Evolutionary conservation across 2,329 filamentous ascomycete genomes (phyloP).

Genomic region (Fusarium nodosum): DNA sequence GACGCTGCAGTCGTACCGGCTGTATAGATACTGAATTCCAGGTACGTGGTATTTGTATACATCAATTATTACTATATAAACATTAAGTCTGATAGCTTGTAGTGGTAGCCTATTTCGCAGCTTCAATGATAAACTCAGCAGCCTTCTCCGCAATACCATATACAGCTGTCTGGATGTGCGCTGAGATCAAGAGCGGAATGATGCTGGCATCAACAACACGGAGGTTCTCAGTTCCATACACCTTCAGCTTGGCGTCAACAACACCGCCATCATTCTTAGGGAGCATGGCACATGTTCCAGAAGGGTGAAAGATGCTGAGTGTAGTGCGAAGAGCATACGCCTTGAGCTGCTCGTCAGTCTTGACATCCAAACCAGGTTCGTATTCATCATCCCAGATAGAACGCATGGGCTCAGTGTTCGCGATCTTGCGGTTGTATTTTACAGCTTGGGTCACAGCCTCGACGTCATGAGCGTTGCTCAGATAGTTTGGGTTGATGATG

Average conservation of each 20-base stretch:
- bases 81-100: neutral
- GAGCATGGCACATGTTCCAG: conserved; percentile 63
- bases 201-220: conserved; percentile 64
- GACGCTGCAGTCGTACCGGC: neutral
- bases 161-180: conserved; percentile 64
- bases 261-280: conserved; percentile 61
- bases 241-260: conserved; percentile 59
- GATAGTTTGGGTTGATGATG: conserved; percentile 45
- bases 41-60: too few species aligned
- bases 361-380: conserved; percentile 47
- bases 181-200: conserved; percentile 63
- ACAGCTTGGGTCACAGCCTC: conserved; percentile 52
- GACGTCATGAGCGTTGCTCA: conserved; percentile 49
- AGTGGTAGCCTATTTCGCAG: neutral
- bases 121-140: conserved; percentile 49
- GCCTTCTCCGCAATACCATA: conserved; percentile 67
- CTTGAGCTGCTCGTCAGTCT: conserved; percentile 38
- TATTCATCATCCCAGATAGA: conserved; percentile 53
- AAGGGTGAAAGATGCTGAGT: conserved; percentile 54
- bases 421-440: conserved; percentile 53
- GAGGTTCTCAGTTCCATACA: conserved; percentile 63
- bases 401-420: conserved; percentile 51
- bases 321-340: conserved; percentile 38
- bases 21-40: neutral
- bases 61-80: neutral